These are phyloP conservation scores for Orbilia blumenaviensis DNA, from an alignment of 2,329 filamentous ascomycete genomes.

Conservation along the genomic window DNA sequence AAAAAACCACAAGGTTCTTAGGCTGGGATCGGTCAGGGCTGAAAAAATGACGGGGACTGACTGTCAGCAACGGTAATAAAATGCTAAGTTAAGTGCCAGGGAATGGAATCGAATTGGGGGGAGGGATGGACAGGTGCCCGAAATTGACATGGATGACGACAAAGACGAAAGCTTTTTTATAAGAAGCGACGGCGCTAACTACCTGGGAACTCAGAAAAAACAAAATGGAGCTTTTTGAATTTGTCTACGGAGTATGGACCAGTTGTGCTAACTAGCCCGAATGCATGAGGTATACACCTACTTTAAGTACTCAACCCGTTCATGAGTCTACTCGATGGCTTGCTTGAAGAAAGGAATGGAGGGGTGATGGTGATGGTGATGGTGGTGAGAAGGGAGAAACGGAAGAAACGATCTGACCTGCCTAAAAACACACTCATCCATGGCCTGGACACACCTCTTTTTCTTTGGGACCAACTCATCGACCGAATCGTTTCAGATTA, in stretches of 20 bases:
- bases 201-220: too few relatives aligned
- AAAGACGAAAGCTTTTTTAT: slow-evolving; percentile 37
- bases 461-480: too few relatives aligned
- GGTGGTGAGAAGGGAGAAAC: slow-evolving; percentile 24
- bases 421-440: slow-evolving; percentile 29
- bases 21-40: background rate
- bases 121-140: slow-evolving; percentile 1
- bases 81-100: background rate
- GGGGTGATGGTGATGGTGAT: too few relatives aligned
- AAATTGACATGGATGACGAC: slow-evolving; percentile 22
- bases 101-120: too few relatives aligned
- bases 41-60: background rate
- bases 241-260: too few relatives aligned
- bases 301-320: background rate
- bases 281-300: background rate
- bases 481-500: slow-evolving; percentile 38
- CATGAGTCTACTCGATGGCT: too few relatives aligned
- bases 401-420: slow-evolving; percentile 33
- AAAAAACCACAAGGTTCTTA: background rate
- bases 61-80: slow-evolving; percentile 4
- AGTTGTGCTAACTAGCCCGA: background rate
- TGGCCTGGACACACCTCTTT: too few relatives aligned
- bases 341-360: too few relatives aligned
- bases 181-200: slow-evolving; percentile 14
- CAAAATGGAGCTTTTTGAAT: slow-evolving; percentile 21